Conservation (phyloP, 2,329 filamentous ascomycete genomes). For the Geoglossum cookeanum region DNA sequence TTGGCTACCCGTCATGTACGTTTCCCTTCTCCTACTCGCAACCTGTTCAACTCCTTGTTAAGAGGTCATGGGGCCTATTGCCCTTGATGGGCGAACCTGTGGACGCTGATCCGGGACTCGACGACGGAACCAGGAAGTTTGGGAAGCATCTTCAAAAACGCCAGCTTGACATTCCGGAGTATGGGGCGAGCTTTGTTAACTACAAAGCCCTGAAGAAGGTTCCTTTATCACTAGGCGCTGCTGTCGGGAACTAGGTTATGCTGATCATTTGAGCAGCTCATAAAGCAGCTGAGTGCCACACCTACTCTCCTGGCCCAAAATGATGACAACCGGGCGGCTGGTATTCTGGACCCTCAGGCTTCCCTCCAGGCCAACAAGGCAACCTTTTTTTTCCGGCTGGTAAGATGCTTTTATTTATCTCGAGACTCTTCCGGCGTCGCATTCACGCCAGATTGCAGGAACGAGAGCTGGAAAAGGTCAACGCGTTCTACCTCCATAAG, state of each 20-base stretch:
- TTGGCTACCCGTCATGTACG: constrained; percentile 1
- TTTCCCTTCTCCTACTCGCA: neutral
- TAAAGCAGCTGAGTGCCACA: constrained; percentile 91
- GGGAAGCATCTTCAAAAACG: constrained; percentile 98
- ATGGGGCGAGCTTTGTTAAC: constrained; percentile 97
- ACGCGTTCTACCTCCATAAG: constrained; percentile 93
- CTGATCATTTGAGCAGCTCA: constrained; percentile 44
- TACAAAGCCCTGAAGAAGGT: constrained; percentile 99
- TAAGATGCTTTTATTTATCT: constrained; percentile 26
- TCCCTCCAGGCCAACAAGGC: constrained; percentile 92
- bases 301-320: constrained; percentile 64
- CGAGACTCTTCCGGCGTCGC: constrained; percentile 22
- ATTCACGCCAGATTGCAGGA: constrained; percentile 37
- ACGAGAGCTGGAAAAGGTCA: constrained; percentile 95
- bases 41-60: neutral
- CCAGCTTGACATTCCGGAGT: constrained; percentile 97
- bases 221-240: constrained; percentile 10
- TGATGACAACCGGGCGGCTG: constrained; percentile 28
- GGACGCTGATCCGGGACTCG: neutral
- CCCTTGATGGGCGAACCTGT: constrained; percentile 1
- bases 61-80: neutral
- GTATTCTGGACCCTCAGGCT: constrained; percentile 55
- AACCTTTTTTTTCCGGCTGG: constrained; percentile 94
- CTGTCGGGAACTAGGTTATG: neutral
- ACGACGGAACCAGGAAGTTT: constrained; percentile 62